Evolutionary conservation across 2,329 filamentous ascomycete genomes (phyloP), one percentile per base, ranked within the genome.

Genomic region (Fusarium pseudograminearum): DNA sequence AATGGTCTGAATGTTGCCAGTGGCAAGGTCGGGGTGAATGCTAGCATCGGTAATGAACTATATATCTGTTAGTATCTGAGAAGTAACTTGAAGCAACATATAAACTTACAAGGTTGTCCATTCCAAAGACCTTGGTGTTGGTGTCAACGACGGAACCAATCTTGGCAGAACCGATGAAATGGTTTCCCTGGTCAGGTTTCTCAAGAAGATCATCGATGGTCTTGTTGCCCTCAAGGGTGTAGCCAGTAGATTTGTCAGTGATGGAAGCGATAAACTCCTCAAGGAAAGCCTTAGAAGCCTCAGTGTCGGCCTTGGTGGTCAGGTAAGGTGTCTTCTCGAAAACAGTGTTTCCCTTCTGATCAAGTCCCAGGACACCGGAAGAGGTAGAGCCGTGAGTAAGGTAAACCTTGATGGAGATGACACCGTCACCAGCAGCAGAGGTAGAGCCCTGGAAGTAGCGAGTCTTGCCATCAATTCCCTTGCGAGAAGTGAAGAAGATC

Each of bases 361-460:
- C 86, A 73, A 91, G 90, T 15, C 86, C 88, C 68, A 89, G 85
- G 45, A 85, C 81, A 47, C 89, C 89, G 40, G 88, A 83, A 6
- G 89, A 90, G 6, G 84, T 86, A 11, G 85, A 79, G 31, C 89
- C 89, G 51, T 88, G 86, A 30, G 89, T 89, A 31, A 91, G 86
- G 77, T 91, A 91, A 63, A 86, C 83, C 62, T 82, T 86, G 67
- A 88, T 81, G 5, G 80, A 84, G 76, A 86, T 84, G 31, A 82
- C 77, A 34, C 80, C 81, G 81, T 85, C 84, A 30, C 83, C 85
- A 67, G 91, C 89, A 28, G 90, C 88, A 68, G 89, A 85, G 44
- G 88, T 85, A 12, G 89, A 91, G 83, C 87, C 91, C 75, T 91
- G 89, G 20, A 91, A 80, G 71, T 90, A 87, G 47, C 89, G 84